These are phyloP conservation scores for Flaveria linearis DNA, from an alignment of 129 eudicot species.

Conservation along the genomic window DNA sequence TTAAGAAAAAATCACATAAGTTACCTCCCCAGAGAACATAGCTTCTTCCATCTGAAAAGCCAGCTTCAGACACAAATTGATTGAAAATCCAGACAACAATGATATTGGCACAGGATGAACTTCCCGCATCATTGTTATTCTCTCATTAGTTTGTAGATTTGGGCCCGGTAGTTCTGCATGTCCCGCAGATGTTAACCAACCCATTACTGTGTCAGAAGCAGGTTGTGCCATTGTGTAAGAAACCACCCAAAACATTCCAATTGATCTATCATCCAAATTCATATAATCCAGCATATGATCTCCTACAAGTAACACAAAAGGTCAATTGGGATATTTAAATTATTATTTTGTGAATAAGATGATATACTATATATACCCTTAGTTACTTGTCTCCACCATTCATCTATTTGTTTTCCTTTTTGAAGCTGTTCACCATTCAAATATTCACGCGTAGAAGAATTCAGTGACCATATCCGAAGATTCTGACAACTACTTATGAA, in stretches of 20 bases:
- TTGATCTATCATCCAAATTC: slow-evolving; percentile 91
- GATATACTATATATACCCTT: slow-evolving; percentile 54
- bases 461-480: slow-evolving; percentile 88
- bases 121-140: slow-evolving; percentile 82
- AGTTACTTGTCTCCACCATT: slow-evolving; percentile 93
- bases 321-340: background rate
- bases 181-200: slow-evolving; percentile 84
- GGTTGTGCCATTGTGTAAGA: slow-evolving; percentile 98
- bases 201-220: slow-evolving; percentile 88
- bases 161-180: slow-evolving; percentile 69
- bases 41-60: slow-evolving; percentile 91
- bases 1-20: slow-evolving; percentile 16
- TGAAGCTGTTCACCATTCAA: slow-evolving; percentile 87
- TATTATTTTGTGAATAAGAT: slow-evolving; percentile 1
- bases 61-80: slow-evolving; percentile 74
- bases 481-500: slow-evolving; percentile 97
- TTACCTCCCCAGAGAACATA: slow-evolving; percentile 90
- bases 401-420: slow-evolving; percentile 98
- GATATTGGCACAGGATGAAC: slow-evolving; percentile 85
- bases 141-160: slow-evolving; percentile 69
- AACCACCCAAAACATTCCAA: slow-evolving; percentile 99
- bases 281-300: slow-evolving; percentile 86
- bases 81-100: slow-evolving; percentile 81
- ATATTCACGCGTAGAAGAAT: slow-evolving; percentile 77
- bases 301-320: slow-evolving; percentile 47